Evolutionary conservation across 768 basidiomycete genomes (phyloP).

Genomic region (Suillus plorans): DNA sequence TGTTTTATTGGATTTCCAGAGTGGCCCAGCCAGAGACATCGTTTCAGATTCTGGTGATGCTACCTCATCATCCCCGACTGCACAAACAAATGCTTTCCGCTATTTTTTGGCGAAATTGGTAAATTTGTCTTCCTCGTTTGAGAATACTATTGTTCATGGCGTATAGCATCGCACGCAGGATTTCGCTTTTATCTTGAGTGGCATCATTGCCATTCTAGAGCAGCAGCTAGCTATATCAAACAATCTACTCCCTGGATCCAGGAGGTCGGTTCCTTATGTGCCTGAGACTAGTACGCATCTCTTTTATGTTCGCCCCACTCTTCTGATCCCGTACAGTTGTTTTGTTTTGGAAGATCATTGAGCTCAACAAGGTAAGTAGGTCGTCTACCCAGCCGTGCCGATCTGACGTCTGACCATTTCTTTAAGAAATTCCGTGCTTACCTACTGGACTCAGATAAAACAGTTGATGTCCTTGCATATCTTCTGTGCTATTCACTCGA

Average conservation of each 20-base stretch:
- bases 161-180: conserved; percentile 85
- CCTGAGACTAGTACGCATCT: conserved; percentile 72
- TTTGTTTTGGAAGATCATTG: conserved; percentile 89
- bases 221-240: conserved; percentile 75
- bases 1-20: conserved; percentile 77
- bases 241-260: conserved; percentile 82
- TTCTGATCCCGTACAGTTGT: conserved; percentile 50
- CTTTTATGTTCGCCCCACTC: neutral
- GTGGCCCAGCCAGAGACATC: conserved; percentile 65
- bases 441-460: conserved; percentile 77
- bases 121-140: conserved; percentile 7
- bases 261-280: conserved; percentile 77
- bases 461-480: conserved; percentile 74
- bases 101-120: conserved; percentile 92
- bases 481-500: conserved; percentile 82
- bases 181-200: conserved; percentile 79
- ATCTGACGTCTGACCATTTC: conserved; percentile 5
- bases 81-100: conserved; percentile 83
- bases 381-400: neutral
- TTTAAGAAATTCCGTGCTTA: conserved; percentile 87
- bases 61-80: conserved; percentile 48
- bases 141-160: conserved; percentile 11
- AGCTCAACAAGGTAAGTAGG: conserved; percentile 79
- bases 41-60: conserved; percentile 42
- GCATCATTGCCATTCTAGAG: conserved; percentile 64